phyloP scores from a whole-genome alignment of 139 green algal genomes.

The Ostreobium quekettii region DNA sequence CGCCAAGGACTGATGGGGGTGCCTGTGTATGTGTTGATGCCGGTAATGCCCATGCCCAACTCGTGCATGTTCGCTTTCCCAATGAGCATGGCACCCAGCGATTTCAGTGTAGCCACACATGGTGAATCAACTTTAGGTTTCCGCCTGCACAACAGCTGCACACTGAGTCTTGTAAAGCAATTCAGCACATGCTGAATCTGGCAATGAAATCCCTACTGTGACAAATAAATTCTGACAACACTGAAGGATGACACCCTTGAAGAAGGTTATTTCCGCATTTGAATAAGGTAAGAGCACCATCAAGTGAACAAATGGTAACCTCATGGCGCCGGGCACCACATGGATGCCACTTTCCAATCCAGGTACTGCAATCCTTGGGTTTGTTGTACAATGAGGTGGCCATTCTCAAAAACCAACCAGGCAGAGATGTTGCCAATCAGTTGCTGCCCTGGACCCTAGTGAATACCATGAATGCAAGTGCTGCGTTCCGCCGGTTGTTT shows the following conservation, averaged over 20 bases:
- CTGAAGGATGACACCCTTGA: too few relatives aligned
- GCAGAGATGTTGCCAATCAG: background rate
- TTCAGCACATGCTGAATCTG: background rate
- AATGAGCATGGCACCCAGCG: slow-evolving; percentile 54
- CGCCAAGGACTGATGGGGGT: slow-evolving; percentile 55
- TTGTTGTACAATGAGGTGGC: too few relatives aligned
- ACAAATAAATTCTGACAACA: too few relatives aligned
- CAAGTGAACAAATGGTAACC: too few relatives aligned
- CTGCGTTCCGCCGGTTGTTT: slow-evolving; percentile 59
- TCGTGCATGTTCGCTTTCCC: slow-evolving; percentile 71
- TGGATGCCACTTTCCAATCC: too few relatives aligned
- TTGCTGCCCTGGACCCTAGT: background rate
- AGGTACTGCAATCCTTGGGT: too few relatives aligned
- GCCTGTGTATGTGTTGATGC: slow-evolving; percentile 20
- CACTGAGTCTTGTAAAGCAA: background rate
- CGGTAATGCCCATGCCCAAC: slow-evolving; percentile 32
- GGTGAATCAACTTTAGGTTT: slow-evolving; percentile 26
- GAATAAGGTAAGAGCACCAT: too few relatives aligned
- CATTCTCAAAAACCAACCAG: background rate
- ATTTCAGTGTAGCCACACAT: slow-evolving; percentile 36
- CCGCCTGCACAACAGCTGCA: slow-evolving; percentile 20
- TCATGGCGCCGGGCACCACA: too few relatives aligned
- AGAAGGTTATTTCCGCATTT: too few relatives aligned
- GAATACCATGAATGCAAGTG: slow-evolving; percentile 45
- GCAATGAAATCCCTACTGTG: background rate